Conservation (phyloP, 2,329 filamentous ascomycete genomes). For the Fusarium armeniacum region DNA sequence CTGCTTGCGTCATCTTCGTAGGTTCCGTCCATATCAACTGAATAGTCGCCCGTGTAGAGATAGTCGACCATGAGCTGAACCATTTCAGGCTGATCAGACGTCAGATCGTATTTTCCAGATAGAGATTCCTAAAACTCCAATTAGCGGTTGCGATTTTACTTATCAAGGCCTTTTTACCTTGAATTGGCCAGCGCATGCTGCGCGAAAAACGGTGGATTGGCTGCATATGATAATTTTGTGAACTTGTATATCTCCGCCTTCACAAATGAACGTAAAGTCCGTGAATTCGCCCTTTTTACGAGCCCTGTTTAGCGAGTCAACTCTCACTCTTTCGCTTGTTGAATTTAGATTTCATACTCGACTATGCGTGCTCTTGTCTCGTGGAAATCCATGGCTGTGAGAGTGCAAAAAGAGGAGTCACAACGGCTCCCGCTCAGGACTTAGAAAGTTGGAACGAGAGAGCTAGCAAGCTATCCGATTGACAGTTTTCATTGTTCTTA, state of each 20-base stretch:
- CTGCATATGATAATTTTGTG: slow-evolving; percentile 23
- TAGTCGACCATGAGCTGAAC: slow-evolving; percentile 36
- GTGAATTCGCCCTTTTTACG: slow-evolving; percentile 11
- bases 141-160: background rate
- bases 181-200: slow-evolving; percentile 19
- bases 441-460: too few relatives aligned
- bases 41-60: slow-evolving; percentile 33
- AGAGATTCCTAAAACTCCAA: slow-evolving; percentile 6
- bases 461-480: too few relatives aligned
- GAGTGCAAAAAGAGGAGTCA: background rate
- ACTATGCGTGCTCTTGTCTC: slow-evolving; percentile 6
- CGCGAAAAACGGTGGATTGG: slow-evolving; percentile 22
- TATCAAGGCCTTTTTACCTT: background rate
- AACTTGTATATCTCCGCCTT: background rate
- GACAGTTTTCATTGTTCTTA: background rate
- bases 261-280: slow-evolving; percentile 2
- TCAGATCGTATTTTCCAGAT: slow-evolving; percentile 16
- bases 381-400: background rate
- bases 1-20: accelerated
- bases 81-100: slow-evolving; percentile 13
- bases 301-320: background rate
- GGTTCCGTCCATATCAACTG: accelerated
- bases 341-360: background rate
- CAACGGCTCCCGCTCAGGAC: too few relatives aligned
- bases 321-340: accelerated